Evolutionary conservation across 257 asterid species (phyloP), one percentile per base, ranked within the genome.

Genomic region (Plantago major): DNA sequence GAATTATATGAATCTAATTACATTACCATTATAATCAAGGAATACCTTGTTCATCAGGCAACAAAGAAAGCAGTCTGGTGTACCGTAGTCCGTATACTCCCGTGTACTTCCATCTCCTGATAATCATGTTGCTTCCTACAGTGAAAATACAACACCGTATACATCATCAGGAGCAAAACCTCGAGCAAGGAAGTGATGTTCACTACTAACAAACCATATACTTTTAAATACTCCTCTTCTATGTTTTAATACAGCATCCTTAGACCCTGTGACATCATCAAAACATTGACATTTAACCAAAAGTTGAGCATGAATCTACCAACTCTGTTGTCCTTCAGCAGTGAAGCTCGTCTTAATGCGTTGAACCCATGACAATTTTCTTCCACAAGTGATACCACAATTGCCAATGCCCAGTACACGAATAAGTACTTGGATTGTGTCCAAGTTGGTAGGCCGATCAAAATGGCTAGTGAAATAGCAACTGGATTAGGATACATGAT

Each of bases 371-470:
- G 67, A 54, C 43, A 64, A 7, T 60, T 14, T 10, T 82, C 90
- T 50, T 82, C 94, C 7, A 82, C 44, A 11, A 74, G 66, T 8
- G 77, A 67, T 17, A 73, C 71, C 1, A 84, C 73, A 9, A 63
- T 1, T 5, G 78, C 73, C 73, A 81, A 3, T 6, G 15, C n/a
- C 76, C 53, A 53, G 8, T 40, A 28, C 0, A 71, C 69, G 3
- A 64, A 42, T 3, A 67, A 28, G 55, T 81, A 72, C 7, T 74
- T 30, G 47, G 40, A 56, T 60, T 60, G 56, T 15, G 72, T 42
- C 16, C 18, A 42, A 1, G 72, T 51, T 0, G 11, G 9, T 5
- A 74, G 33, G 13, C 26, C 76, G 4, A 72, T 3, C 38, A 52
- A 17, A 26, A 68, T 9, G 5, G 63, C 59, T 0, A 10, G 2